These are phyloP conservation scores for Taiozyma sp. DNA, from an alignment of 1,139 yeast species.

Conservation along the genomic window DNA sequence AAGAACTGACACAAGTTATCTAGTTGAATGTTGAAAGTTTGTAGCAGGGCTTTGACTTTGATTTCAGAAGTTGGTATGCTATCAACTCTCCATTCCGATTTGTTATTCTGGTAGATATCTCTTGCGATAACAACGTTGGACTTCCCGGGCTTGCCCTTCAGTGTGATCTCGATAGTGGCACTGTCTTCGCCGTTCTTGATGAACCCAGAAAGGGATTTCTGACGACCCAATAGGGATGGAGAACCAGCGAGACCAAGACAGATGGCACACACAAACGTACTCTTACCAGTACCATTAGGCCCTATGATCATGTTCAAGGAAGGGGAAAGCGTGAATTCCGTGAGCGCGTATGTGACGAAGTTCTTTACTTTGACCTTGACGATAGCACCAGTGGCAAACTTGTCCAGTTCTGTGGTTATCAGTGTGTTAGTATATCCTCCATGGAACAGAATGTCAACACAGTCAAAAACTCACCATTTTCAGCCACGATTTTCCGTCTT, in stretches of 20 bases:
- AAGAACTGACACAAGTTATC: constrained; percentile 91
- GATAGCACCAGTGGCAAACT: constrained; percentile 53
- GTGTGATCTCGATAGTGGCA: constrained; percentile 60
- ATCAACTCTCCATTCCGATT: constrained; percentile 61
- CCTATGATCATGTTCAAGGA: constrained; percentile 90
- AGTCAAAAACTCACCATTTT: constrained; percentile 8
- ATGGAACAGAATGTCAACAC: no score
- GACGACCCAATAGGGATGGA: constrained; percentile 76
- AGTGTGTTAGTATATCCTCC: not conserved
- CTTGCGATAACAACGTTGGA: constrained; percentile 36
- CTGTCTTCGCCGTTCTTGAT: constrained; percentile 66
- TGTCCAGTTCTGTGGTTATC: constrained; percentile 5
- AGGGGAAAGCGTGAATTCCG: constrained; percentile 80
- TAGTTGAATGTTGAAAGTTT: constrained; percentile 67
- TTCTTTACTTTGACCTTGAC: constrained; percentile 62
- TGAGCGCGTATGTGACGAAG: constrained; percentile 78
- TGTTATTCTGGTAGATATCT: constrained; percentile 33
- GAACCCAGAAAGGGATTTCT: constrained; percentile 60
- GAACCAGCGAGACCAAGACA: constrained; percentile 88
- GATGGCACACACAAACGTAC: constrained; percentile 90
- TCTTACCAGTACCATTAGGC: constrained; percentile 96
- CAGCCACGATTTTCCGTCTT: constrained; percentile 11
- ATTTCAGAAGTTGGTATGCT: constrained; percentile 38
- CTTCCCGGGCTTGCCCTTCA: constrained; percentile 40
- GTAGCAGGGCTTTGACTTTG: constrained; percentile 42